Evolutionary conservation across 441 rosid genomes (phyloP).

Genomic region (Daphne laureola): DNA sequence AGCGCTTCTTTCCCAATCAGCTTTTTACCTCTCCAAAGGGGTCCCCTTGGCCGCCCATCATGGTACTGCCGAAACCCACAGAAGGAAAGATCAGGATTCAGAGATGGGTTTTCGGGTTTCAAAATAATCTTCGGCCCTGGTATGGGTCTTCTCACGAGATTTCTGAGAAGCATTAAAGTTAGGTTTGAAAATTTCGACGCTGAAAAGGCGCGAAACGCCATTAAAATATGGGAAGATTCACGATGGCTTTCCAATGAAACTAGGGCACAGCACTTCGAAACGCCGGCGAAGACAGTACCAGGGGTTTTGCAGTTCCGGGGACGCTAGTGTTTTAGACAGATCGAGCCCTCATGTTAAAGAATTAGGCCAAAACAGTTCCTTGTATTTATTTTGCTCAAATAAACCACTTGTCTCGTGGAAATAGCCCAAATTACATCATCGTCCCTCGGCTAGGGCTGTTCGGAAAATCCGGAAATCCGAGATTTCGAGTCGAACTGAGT

Average conservation of each 20-base stretch:
- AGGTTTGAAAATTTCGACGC: constrained; percentile 9
- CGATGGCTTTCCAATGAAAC: background rate
- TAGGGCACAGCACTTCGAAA: too few relatives aligned
- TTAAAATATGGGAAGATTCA: background rate
- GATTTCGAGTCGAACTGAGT: too few relatives aligned
- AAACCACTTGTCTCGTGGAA: too few relatives aligned
- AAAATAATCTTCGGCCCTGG: constrained; percentile 9
- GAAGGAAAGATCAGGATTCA: constrained; percentile 7
- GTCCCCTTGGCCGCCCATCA: constrained; percentile 94
- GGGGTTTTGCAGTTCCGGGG: too few relatives aligned
- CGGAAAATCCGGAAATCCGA: too few relatives aligned
- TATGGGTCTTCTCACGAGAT: background rate
- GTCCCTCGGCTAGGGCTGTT: too few relatives aligned
- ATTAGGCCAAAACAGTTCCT: too few relatives aligned
- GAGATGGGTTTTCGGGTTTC: constrained; percentile 17
- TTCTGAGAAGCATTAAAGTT: constrained; percentile 9
- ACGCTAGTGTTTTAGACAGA: too few relatives aligned
- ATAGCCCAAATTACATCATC: too few relatives aligned
- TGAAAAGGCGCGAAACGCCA: constrained; percentile 15
- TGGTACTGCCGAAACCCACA: constrained; percentile 51
- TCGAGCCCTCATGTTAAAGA: too few relatives aligned
- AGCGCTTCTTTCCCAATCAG: constrained; percentile 86
- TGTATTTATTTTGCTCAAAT: too few relatives aligned
- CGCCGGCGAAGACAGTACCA: too few relatives aligned
- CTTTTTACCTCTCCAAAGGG: constrained; percentile 97